Percentiles rank a stretch among this genome's conserved stretches.
Conservation (phyloP, 192 early-diverging fungal species). For the Backusella parvicylindrica region DNA sequence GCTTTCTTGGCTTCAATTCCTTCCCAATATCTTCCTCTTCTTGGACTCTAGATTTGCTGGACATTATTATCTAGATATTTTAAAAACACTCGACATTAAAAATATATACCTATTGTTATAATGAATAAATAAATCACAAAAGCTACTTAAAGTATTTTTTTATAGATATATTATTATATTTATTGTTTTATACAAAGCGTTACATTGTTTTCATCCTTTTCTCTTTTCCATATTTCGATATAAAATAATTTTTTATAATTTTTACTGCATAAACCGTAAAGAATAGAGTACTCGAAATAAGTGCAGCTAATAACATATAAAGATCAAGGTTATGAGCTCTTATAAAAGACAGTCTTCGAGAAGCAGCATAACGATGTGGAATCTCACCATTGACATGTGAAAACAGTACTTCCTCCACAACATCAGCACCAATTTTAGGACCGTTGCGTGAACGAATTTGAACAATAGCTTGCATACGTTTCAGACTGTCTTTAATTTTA, state of each 20-base stretch:
- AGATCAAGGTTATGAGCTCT: conserved; percentile 20
- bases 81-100: no score
- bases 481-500: background rate
- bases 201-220: background rate
- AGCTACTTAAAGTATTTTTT: no score
- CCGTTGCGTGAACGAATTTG: conserved; percentile 18
- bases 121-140: no score
- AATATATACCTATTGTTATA: no score
- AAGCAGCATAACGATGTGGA: conserved; percentile 16
- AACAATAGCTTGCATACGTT: background rate
- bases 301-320: background rate
- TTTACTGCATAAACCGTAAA: background rate
- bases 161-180: no score
- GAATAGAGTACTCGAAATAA: background rate
- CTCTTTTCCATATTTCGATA: background rate
- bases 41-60: background rate
- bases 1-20: conserved; percentile 26
- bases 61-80: background rate
- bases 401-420: conserved; percentile 23
- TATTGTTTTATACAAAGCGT: no score
- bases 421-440: conserved; percentile 8
- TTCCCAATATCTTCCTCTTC: background rate
- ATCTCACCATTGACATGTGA: background rate
- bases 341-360: conserved; percentile 16
- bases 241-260: no score